Base-by-base conservation (phyloP, 306 rosid genomes). In the Glycine tomentella region DNA sequence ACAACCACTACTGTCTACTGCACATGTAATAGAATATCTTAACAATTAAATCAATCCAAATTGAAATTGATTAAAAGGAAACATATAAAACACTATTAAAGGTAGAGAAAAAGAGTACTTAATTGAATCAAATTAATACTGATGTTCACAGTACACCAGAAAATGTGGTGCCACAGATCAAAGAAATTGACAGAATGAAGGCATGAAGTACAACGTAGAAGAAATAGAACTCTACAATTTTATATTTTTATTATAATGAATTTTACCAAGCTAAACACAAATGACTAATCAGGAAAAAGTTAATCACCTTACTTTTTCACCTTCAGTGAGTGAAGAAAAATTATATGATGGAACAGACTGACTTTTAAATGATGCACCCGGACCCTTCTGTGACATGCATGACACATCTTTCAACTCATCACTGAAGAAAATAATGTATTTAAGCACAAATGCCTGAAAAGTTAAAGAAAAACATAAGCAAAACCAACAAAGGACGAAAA, bases 381-480 rank as follows among this genome's bases (percentile, higher is more conserved):
- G 71, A 85, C 89, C 90, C 69, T 73, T 73, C 49, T 87, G 91
- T 75, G 90, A 82, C 85, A 78, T 69, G 74, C 31, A 77, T 67
- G 90, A 74, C 57, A 69, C 85, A 68, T 84, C 88, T 81, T 82
- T 89, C 75, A 86, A 83, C 86, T 90, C 96, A 16, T 88, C 82
- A 10, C 78, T 86, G 80, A 87, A 86, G 94, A 92, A 95, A 82
- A 95, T 80, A 65, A 95, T 86, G 88, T 93, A 86, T 88, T 93
- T 95, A 83, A 95, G 89, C 86, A 91, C 99, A 85, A 88, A 92
- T 65, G 98, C 99, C 99, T 95, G 98, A 74, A 81, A 52, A 82
- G 80, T 74, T 53, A 64, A 72, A 80, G 79, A 84, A 69, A 58
- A 76, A 84, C 53, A 84, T 45, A 56, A 84, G 75, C 53, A 74